Percentiles rank a stretch among this genome's conserved stretches.
These are phyloP conservation scores for Clohesyomyces aquaticus DNA, from an alignment of 495 filamentous ascomycete species.

Conservation along the genomic window DNA sequence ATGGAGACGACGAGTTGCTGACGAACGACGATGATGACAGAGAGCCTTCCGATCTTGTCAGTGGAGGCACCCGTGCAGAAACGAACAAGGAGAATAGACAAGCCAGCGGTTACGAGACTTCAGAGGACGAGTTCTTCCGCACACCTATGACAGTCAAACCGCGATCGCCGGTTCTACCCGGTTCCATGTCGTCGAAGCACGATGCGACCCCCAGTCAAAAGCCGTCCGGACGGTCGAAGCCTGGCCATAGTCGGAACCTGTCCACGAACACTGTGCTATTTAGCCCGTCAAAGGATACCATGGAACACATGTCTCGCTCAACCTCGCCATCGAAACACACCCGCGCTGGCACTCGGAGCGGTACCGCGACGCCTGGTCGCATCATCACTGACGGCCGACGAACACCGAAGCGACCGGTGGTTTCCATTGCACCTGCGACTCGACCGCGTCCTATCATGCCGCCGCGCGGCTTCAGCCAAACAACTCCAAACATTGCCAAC, in stretches of 20 bases:
- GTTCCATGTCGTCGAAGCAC: slow-evolving; percentile 21
- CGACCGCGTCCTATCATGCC: slow-evolving; percentile 60
- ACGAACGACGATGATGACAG: slow-evolving; percentile 67
- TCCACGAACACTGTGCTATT: slow-evolving; percentile 82
- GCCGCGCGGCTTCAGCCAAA: slow-evolving; percentile 56
- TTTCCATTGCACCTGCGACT: slow-evolving; percentile 40
- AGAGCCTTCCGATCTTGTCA: slow-evolving; percentile 38
- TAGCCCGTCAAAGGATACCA: slow-evolving; percentile 56
- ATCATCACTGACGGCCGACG: slow-evolving; percentile 44
- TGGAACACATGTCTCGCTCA: slow-evolving; percentile 39
- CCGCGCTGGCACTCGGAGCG: slow-evolving; percentile 24
- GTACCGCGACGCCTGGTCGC: slow-evolving; percentile 37
- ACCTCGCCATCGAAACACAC: slow-evolving; percentile 20
- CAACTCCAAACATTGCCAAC: slow-evolving; percentile 55
- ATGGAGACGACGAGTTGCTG: slow-evolving; percentile 89
- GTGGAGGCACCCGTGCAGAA: slow-evolving; percentile 32
- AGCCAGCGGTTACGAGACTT: slow-evolving; percentile 12
- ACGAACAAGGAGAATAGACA: slow-evolving; percentile 29
- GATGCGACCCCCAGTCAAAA: slow-evolving; percentile 27
- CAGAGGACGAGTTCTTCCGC: slow-evolving; percentile 44
- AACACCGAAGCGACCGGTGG: slow-evolving; percentile 55
- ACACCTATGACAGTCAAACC: slow-evolving; percentile 41
- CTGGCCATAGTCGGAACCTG: slow-evolving; percentile 63
- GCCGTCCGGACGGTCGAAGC: slow-evolving; percentile 42
- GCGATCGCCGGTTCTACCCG: slow-evolving; percentile 8